A percentile compares a stretch with the other conserved stretches of the same genome.
Conservation (phyloP, 2,329 filamentous ascomycete species). For the Calonectria naviculata region DNA sequence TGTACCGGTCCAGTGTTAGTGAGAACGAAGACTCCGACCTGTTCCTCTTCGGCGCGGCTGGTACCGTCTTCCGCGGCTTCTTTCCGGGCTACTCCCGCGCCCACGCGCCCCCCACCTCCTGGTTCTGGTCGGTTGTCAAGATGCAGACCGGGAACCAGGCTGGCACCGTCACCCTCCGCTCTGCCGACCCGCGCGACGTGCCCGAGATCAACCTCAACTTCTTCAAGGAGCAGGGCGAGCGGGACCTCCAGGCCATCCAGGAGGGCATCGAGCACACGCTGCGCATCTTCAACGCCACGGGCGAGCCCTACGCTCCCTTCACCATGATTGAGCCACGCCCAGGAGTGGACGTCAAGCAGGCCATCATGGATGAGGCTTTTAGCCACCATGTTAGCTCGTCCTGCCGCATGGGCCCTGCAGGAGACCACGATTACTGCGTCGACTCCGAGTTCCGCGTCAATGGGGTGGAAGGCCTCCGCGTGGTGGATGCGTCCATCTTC, state of each 20-base stretch:
- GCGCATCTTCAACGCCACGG: slow-evolving; percentile 40
- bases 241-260: slow-evolving; percentile 19
- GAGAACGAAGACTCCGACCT: slow-evolving; percentile 42
- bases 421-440: slow-evolving; percentile 64
- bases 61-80: slow-evolving; percentile 41
- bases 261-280: slow-evolving; percentile 32
- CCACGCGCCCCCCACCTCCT: slow-evolving; percentile 44
- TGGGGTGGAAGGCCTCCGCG: slow-evolving; percentile 63
- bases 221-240: slow-evolving; percentile 51
- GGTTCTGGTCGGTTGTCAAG: slow-evolving; percentile 56
- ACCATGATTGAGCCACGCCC: slow-evolving; percentile 45
- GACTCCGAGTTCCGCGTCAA: slow-evolving; percentile 66
- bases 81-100: slow-evolving; percentile 41
- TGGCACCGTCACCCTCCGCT: slow-evolving; percentile 70
- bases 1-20: slow-evolving; percentile 42
- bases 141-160: slow-evolving; percentile 70
- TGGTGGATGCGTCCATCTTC: slow-evolving; percentile 70
- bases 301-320: slow-evolving; percentile 35
- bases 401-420: slow-evolving; percentile 64
- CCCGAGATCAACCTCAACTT: slow-evolving; percentile 73
- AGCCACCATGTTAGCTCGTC: slow-evolving; percentile 69
- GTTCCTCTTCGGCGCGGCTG: slow-evolving; percentile 43
- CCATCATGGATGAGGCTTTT: slow-evolving; percentile 61
- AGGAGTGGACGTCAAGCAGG: slow-evolving; percentile 56
- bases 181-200: slow-evolving; percentile 69